phyloP scores from a whole-genome alignment of 352 stramenopile genomes.

The Globisporangium megalacanthum region DNA sequence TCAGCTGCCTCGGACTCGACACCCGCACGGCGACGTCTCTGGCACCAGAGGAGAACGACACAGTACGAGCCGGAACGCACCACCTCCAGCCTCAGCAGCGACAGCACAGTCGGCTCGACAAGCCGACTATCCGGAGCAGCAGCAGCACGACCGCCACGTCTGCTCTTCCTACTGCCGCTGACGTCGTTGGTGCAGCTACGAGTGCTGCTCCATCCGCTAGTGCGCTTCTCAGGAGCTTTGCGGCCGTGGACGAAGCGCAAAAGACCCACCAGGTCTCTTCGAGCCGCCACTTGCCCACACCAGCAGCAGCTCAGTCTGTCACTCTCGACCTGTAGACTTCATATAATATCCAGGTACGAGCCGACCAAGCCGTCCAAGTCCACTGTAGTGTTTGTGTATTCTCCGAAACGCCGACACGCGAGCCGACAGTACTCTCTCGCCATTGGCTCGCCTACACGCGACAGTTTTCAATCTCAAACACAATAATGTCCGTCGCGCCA shows the following conservation, averaged over 20 bases:
- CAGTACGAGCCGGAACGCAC: background rate
- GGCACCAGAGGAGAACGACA: background rate
- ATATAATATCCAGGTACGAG: background rate
- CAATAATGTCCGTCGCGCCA: conserved; percentile 96
- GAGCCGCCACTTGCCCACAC: background rate
- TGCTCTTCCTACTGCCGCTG: background rate
- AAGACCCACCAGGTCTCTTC: background rate
- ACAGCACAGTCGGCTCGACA: background rate
- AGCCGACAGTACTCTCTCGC: too few species aligned
- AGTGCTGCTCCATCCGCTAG: too few species aligned
- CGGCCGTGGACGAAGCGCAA: too few species aligned
- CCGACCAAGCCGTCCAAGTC: background rate
- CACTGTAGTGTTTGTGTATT: background rate
- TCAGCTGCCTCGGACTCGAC: conserved; percentile 38
- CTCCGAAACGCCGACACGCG: too few species aligned
- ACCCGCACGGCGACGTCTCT: conserved; percentile 7
- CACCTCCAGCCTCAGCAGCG: background rate
- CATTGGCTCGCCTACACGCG: conserved; percentile 28
- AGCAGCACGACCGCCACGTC: background rate
- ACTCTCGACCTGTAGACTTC: conserved; percentile 13
- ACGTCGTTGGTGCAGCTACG: too few species aligned
- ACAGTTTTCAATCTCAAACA: conserved; percentile 95
- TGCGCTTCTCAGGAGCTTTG: background rate
- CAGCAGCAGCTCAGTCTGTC: conserved; percentile 2
- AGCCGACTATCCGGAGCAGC: background rate